These are phyloP conservation scores for Mikania micrantha DNA, from an alignment of 129 eudicot species.

Conservation along the genomic window DNA sequence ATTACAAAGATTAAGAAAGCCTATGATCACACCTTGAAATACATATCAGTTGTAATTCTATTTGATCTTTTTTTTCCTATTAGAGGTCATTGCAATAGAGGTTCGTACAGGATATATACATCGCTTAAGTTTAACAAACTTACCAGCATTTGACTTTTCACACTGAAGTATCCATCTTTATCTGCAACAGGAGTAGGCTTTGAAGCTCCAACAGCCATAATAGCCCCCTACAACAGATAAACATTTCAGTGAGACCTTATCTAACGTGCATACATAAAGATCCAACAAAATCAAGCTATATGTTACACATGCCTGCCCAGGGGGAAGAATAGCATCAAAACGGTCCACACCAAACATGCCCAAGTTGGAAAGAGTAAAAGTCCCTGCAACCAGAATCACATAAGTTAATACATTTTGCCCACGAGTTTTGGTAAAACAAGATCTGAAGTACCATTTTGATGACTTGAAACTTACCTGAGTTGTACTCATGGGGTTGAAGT, in stretches of 20 bases:
- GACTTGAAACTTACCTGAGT: conserved; percentile 57
- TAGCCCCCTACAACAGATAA: conserved; percentile 74
- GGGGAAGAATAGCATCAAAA: conserved; percentile 97
- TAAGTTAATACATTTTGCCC: neutral
- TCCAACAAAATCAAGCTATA: neutral
- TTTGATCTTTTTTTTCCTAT: neutral
- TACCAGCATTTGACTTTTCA: conserved; percentile 92
- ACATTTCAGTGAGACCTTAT: conserved; percentile 2
- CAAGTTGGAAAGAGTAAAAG: conserved; percentile 80
- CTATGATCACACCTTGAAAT: neutral
- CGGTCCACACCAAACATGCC: conserved; percentile 99
- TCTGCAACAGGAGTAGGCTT: conserved; percentile 86
- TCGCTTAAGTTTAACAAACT: conserved; percentile 14
- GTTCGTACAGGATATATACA: neutral
- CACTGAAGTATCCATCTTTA: conserved; percentile 85
- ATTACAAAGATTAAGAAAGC: neutral
- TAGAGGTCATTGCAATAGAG: conserved; percentile 2
- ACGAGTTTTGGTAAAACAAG: neutral
- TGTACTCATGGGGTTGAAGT: conserved; percentile 86
- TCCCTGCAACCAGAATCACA: conserved; percentile 45
- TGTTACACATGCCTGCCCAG: conserved; percentile 69
- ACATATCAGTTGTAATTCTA: neutral
- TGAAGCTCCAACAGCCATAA: conserved; percentile 97
- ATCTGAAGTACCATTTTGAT: conserved; percentile 7
- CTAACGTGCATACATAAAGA: neutral